Evolutionary conservation across 179 eudicot genomes (phyloP).

Genomic region (Heliamphora pulchella): DNA sequence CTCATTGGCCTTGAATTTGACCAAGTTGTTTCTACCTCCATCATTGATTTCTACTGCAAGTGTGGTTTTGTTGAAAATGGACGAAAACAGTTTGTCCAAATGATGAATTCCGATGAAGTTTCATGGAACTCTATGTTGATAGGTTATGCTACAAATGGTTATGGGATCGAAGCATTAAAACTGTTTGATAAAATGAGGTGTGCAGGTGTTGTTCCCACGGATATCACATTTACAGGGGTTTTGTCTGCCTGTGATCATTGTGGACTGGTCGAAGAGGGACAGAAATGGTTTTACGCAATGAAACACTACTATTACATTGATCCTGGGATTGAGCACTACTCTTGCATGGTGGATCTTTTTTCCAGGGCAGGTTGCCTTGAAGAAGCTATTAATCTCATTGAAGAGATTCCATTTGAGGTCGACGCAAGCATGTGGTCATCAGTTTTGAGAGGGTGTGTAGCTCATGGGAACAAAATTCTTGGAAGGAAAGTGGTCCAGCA

Average conservation of each 20-base stretch:
- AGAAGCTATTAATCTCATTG: conserved; percentile 50
- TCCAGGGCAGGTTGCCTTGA: conserved; percentile 67
- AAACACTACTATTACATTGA: conserved; percentile 45
- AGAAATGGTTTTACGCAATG: conserved; percentile 73
- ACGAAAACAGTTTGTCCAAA: conserved; percentile 49
- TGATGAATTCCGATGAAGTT: conserved; percentile 44
- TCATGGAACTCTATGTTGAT: conserved; percentile 84
- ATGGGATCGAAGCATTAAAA: conserved; percentile 50
- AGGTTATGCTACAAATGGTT: conserved; percentile 88
- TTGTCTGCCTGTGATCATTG: conserved; percentile 83
- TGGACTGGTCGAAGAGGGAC: conserved; percentile 73
- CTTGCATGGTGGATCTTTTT: conserved; percentile 87
- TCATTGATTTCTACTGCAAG: conserved; percentile 80
- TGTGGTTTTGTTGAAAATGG: conserved; percentile 65
- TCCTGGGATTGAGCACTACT: conserved; percentile 72
- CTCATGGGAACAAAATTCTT: conserved; percentile 52
- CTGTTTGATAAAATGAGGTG: conserved; percentile 54
- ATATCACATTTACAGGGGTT: conserved; percentile 61
- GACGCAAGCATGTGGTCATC: conserved; percentile 73
- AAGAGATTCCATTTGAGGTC: conserved; percentile 50
- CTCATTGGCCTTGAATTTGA: conserved; percentile 58
- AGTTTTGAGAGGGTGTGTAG: conserved; percentile 70
- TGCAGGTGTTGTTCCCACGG: conserved; percentile 40
- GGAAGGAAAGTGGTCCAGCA: conserved; percentile 49
- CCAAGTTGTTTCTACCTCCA: conserved; percentile 59